These are phyloP conservation scores for Basidiobolus meristosporus DNA, from an alignment of 371 early-diverging fungal species.

Conservation along the genomic window DNA sequence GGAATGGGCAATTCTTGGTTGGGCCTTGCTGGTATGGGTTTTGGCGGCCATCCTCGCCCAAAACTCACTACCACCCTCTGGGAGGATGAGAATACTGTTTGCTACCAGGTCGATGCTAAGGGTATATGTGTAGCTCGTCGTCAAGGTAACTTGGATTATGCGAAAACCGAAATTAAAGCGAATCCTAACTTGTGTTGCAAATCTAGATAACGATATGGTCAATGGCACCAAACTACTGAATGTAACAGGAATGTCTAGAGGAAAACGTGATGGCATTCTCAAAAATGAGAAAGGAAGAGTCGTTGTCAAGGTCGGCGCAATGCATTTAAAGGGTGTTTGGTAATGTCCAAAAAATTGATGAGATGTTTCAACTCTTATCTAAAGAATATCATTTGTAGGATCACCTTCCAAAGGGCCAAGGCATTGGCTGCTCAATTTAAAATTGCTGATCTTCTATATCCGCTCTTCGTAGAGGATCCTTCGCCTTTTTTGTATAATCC, in stretches of 20 bases:
- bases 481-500: background rate
- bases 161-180: too few relatives aligned
- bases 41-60: constrained; percentile 1
- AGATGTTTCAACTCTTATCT: background rate
- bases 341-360: constrained; percentile 7
- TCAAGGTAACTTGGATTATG: constrained; percentile 1
- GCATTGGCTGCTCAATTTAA: constrained; percentile 17
- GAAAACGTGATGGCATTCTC: constrained; percentile 70
- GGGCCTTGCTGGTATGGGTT: too few relatives aligned
- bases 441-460: constrained; percentile 41
- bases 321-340: constrained; percentile 84
- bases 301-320: constrained; percentile 73
- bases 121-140: constrained; percentile 58
- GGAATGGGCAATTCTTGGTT: too few relatives aligned
- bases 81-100: constrained; percentile 65
- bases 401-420: constrained; percentile 6
- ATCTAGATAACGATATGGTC: constrained; percentile 50
- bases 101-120: constrained; percentile 62
- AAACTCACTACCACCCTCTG: constrained; percentile 53
- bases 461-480: constrained; percentile 26
- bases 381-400: background rate
- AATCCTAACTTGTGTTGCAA: too few relatives aligned
- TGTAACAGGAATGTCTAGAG: constrained; percentile 74
- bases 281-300: constrained; percentile 71
- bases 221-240: constrained; percentile 75